phyloP scores from a whole-genome alignment of 257 asterid species.

The Plectranthus barbatus region DNA sequence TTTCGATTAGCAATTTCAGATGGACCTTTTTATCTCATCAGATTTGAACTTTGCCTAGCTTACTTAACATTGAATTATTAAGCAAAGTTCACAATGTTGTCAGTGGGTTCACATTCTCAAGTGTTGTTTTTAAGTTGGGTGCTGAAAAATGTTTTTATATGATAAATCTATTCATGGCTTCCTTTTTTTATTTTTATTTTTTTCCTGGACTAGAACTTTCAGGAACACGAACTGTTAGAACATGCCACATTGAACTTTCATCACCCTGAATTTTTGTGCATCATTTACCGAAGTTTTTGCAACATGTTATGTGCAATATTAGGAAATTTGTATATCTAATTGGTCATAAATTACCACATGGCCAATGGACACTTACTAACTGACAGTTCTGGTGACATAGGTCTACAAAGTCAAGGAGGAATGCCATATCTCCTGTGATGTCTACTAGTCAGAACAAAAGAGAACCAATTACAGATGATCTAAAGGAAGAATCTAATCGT shows the following conservation, averaged over 20 bases:
- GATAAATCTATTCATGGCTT: not conserved
- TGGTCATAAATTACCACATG: not conserved
- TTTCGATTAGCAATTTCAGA: conserved; percentile 3
- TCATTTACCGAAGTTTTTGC: not conserved
- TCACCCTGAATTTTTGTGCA: not conserved
- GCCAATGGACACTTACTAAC: not conserved
- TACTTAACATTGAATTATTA: not conserved
- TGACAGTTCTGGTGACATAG: conserved; percentile 26
- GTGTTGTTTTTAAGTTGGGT: not conserved
- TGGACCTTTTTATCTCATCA: not conserved
- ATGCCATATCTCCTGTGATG: conserved; percentile 31
- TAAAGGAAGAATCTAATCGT: conserved; percentile 37
- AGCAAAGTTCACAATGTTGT: not conserved
- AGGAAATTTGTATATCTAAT: not conserved
- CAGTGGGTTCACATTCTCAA: not conserved
- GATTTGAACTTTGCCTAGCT: not conserved
- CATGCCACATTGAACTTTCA: not conserved
- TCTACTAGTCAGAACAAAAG: conserved; percentile 24
- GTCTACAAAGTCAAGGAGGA: conserved; percentile 41
- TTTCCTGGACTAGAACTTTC: not conserved
- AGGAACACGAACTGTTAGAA: not conserved
- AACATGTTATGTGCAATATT: not conserved
- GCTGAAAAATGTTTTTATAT: not conserved
- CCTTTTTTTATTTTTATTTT: too few species aligned
- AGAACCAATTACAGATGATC: conserved; percentile 25